A percentile compares a stretch with the other conserved stretches of the same genome.
These are phyloP conservation scores for Lagenaria siceraria DNA, from an alignment of 306 rosid species.

Conservation along the genomic window DNA sequence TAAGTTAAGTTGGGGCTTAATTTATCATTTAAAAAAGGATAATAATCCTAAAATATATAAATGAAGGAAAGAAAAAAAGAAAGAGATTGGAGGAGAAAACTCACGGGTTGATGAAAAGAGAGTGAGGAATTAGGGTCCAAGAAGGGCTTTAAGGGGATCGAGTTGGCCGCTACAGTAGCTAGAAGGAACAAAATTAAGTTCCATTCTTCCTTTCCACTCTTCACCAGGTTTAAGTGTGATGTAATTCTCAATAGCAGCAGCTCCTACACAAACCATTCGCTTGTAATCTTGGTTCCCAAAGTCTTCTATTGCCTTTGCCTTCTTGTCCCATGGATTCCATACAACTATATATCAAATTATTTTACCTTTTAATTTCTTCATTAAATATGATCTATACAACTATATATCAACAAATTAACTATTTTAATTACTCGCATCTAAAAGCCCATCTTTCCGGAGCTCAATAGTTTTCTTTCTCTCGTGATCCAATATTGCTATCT, in stretches of 20 bases:
- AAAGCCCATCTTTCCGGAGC: conserved; percentile 64
- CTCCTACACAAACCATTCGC: conserved; percentile 55
- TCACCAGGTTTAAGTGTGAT: conserved; percentile 67
- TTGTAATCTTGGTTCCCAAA: conserved; percentile 54
- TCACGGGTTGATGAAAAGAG: no score
- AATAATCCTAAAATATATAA: no score
- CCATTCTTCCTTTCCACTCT: conserved; percentile 87
- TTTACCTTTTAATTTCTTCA: no score
- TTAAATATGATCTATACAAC: conserved; percentile 89
- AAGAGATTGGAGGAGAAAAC: no score
- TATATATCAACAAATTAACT: no score
- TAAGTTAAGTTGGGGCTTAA: no score
- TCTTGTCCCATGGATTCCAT: conserved; percentile 91
- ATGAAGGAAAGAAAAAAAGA: no score
- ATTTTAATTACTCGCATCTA: background rate
- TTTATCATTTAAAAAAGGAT: no score
- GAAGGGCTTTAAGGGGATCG: conserved; percentile 33
- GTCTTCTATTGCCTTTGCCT: conserved; percentile 52
- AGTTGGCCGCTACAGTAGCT: conserved; percentile 75
- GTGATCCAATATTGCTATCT: conserved; percentile 73
- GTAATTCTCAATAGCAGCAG: conserved; percentile 55
- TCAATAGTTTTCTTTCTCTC: conserved; percentile 68
- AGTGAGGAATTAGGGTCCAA: no score
- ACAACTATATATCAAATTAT: conserved; percentile 47
- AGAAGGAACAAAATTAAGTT: conserved; percentile 52